Base-by-base conservation (phyloP, 2,329 filamentous ascomycete species). In the Sordariomycetes sp. region DNA sequence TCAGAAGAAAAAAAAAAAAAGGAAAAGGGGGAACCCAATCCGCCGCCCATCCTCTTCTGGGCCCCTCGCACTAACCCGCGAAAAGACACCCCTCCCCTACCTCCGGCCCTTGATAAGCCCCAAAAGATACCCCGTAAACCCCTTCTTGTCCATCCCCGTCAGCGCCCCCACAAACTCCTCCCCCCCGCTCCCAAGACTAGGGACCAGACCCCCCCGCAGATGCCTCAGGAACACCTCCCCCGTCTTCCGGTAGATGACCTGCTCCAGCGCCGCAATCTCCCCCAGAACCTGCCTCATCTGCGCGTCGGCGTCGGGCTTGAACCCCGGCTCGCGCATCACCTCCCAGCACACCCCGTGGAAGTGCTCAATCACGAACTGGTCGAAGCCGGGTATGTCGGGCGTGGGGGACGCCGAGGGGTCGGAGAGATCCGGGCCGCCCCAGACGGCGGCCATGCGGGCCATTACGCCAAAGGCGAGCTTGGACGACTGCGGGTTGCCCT, bases 321-420 rank as follows among this genome's bases (percentile, higher is more conserved):
- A 96, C 22, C 79, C 79, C 6, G 86, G 77, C 52, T 91, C 87
- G 45, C 82, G 83, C 39, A 95, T 82, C 7, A 97, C 84, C 48
- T 89, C 87, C 94, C 94, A 99, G 68, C 88, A 91, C 8, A 95
- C 79, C 0, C 88, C 81, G 59, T 95, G 92, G 73, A 99, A 96
- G 24, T 87, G 82, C 51, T 88, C 83, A 59, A 97, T 87, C 71
- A 96, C 87, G 71, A 96, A 97, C 58, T 82, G 80, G 64, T 96
- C 90, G 67, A 99, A 99, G 7, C 94, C 92, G 2, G 91, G 89
- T 32, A 99, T 84, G 20, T 71, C 72, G 12, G 83, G 82, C 12
- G 72, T 68, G 3, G 82, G 74, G 0, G 80, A 72, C 4, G 77
- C 72, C 2, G 69, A 70, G 2, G 77, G 77, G 58, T 77, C 78